Base-by-base conservation (phyloP, 106 monocot genomes). In the Allium fistulosum region DNA sequence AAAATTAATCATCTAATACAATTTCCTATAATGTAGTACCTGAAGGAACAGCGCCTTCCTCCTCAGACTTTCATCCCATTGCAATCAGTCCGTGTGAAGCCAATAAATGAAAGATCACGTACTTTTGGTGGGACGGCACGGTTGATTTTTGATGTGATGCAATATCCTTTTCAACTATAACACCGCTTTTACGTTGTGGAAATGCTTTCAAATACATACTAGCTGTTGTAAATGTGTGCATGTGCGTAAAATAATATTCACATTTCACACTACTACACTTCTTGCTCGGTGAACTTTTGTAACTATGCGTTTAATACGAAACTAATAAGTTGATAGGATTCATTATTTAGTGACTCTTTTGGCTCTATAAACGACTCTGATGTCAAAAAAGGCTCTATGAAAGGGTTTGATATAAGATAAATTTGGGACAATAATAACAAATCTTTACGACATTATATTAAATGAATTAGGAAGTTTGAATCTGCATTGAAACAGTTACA, bases 51-150 rank as follows among this genome's bases (percentile, higher is more conserved):
- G 49, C 87, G 82, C 13, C 80, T 87, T 65, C 99, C 99, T 75
- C 93, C 99, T 57, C 78, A 80, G 79, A 93, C 99, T 57, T 99
- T 99, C 72, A 99, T 99, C 61, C 99, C 99, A 28, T 59, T 99
- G 45, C 92, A 93, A 72, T 87, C 93, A 49, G 69, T 99, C 69
- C 99, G 99, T 71, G 90, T 93, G 71, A 99, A 99, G 69, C 87
- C 86, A 72, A 77, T 99, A 59, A 75, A 66, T 67, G 99, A 99
- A 72, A 93, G 76, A 58, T 66, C 93, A 67, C 92, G 99, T 26
- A 75, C 85, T 73, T 69, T 99, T 57, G 90, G 99, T 62, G 93
- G 99, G 67, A 93, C 99, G 56, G 99, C 99, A 60, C 80, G 81
- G 58, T 63, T 99, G 57, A 77, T 93, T 48, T 90, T 90, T 55